Conservation (phyloP, 129 eudicot species). For the Flaveria linearis region DNA sequence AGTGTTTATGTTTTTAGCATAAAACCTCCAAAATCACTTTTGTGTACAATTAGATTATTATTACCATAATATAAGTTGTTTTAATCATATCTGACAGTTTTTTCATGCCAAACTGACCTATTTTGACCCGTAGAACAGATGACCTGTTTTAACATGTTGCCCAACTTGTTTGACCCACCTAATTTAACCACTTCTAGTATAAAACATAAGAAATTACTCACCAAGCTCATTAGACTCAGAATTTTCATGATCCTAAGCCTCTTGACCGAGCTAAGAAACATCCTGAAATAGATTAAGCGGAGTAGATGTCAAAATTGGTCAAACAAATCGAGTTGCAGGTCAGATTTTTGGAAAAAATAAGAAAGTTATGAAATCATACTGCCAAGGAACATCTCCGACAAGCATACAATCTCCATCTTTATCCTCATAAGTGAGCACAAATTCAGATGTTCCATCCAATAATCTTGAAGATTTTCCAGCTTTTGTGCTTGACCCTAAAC, state of each 20-base stretch:
- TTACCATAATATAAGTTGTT: not conserved
- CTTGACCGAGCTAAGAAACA: slow-evolving; percentile 78
- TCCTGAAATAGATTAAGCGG: slow-evolving; percentile 53
- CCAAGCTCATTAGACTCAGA: slow-evolving; percentile 79
- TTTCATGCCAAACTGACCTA: not conserved
- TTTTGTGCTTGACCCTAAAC: slow-evolving; percentile 50
- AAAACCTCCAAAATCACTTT: not conserved
- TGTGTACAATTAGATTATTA: not conserved
- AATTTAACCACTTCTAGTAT: not conserved
- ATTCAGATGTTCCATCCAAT: slow-evolving; percentile 77
- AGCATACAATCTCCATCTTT: slow-evolving; percentile 99
- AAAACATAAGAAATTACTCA: slow-evolving; percentile 14
- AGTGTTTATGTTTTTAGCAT: not conserved
- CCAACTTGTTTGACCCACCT: not conserved
- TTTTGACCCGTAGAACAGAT: not conserved
- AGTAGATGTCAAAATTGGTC: slow-evolving; percentile 4
- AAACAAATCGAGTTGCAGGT: not conserved
- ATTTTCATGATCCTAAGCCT: slow-evolving; percentile 89
- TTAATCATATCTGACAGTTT: not conserved
- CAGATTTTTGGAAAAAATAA: not conserved
- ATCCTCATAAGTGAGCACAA: slow-evolving; percentile 90
- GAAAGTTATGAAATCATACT: slow-evolving; percentile 43
- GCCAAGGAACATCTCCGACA: slow-evolving; percentile 98
- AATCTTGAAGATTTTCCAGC: slow-evolving; percentile 52
- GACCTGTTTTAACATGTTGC: not conserved